phyloP scores from a whole-genome alignment of 179 eudicot species.

The Spinacia oleracea region DNA sequence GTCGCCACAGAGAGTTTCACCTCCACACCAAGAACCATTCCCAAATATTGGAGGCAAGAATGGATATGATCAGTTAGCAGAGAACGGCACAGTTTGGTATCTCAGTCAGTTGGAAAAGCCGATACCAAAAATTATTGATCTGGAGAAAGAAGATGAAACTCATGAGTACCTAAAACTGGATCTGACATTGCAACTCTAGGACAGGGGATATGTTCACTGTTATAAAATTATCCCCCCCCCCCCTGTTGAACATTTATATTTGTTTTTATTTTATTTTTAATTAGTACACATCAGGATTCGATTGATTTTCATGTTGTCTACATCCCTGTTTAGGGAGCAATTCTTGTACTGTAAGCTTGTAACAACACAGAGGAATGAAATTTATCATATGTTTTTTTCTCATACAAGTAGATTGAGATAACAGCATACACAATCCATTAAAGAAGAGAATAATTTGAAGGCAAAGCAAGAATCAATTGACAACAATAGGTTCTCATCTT shows the following conservation, averaged over 20 bases:
- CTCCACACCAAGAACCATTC: not conserved
- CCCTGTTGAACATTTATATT: not conserved
- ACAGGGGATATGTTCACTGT: not conserved
- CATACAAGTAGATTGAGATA: not conserved
- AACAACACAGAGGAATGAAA: not conserved
- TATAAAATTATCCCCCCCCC: not conserved
- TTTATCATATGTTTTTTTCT: not conserved
- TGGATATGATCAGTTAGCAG: slow-evolving; percentile 20
- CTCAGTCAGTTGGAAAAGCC: slow-evolving; percentile 35
- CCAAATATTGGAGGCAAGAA: slow-evolving; percentile 11
- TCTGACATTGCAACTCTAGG: slow-evolving; percentile 17
- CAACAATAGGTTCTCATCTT: too few species aligned
- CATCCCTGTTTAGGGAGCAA: not conserved
- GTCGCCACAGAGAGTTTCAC: not conserved
- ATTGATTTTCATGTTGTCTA: not conserved
- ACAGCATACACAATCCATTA: not conserved
- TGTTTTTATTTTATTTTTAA: not conserved
- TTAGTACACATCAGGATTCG: slow-evolving; percentile 8
- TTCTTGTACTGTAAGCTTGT: not conserved
- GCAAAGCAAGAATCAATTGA: not conserved
- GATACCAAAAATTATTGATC: slow-evolving; percentile 21
- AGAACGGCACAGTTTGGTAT: slow-evolving; percentile 32
- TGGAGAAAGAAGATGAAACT: slow-evolving; percentile 14
- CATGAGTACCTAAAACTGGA: not conserved
- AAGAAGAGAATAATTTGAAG: not conserved